These are phyloP conservation scores for Podila epigama DNA, from an alignment of 192 early-diverging fungal species.

Conservation along the genomic window DNA sequence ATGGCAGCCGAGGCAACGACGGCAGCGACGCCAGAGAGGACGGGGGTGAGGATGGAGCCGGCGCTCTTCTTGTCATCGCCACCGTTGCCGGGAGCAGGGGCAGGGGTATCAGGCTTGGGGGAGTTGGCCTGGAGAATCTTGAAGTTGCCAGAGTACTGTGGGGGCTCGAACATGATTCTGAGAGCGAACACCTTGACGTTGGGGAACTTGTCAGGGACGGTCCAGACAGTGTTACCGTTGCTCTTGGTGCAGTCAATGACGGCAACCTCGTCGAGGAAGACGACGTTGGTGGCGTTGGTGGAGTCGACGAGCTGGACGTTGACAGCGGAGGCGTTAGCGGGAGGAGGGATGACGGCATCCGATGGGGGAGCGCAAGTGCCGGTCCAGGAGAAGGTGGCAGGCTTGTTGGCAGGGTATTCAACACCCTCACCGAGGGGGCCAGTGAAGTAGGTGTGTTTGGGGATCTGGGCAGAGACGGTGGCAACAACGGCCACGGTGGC, in stretches of 20 bases:
- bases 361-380: conserved; percentile 23
- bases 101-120: background rate
- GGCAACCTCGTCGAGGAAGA: background rate
- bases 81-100: background rate
- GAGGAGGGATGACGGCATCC: background rate
- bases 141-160: conserved; percentile 34
- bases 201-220: background rate
- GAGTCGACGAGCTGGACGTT: conserved; percentile 32
- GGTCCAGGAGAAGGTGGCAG: conserved; percentile 26
- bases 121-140: background rate
- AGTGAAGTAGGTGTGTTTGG: conserved; percentile 33
- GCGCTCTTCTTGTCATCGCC: too few relatives aligned
- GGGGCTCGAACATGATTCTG: background rate
- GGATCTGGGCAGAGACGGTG: conserved; percentile 19
- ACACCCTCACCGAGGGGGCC: conserved; percentile 9
- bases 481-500: conserved; percentile 32
- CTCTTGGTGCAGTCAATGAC: conserved; percentile 29
- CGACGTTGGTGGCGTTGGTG: conserved; percentile 1
- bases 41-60: conserved; percentile 7
- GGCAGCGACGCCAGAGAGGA: conserved; percentile 13
- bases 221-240: conserved; percentile 20
- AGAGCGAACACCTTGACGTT: conserved; percentile 10
- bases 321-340: conserved; percentile 11
- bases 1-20: conserved; percentile 15
- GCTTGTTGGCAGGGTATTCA: background rate